Evolutionary conservation across 2,329 filamentous ascomycete genomes (phyloP).

Genomic region (Penicillium vulpinum): DNA sequence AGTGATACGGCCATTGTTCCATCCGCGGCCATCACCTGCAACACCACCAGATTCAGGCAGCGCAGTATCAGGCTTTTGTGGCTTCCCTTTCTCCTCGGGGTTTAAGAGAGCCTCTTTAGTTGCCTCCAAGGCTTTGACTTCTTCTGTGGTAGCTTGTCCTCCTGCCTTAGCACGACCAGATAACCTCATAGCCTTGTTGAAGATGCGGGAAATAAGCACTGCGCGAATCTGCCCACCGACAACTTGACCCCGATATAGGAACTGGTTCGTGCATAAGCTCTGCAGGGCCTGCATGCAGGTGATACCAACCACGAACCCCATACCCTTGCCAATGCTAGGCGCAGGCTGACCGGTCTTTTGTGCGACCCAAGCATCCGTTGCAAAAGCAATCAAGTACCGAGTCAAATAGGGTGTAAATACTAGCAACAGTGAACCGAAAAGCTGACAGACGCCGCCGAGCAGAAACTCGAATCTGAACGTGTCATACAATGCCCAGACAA

Average conservation of each 20-base stretch:
- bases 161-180: slow-evolving; percentile 87
- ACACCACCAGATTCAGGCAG: slow-evolving; percentile 50
- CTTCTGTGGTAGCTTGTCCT: slow-evolving; percentile 57
- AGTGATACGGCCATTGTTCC: slow-evolving; percentile 88
- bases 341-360: slow-evolving; percentile 51
- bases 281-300: slow-evolving; percentile 82
- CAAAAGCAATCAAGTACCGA: slow-evolving; percentile 83
- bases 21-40: slow-evolving; percentile 72
- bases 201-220: slow-evolving; percentile 81
- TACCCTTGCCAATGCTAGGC: slow-evolving; percentile 71
- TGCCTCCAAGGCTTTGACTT: slow-evolving; percentile 47
- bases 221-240: slow-evolving; percentile 81
- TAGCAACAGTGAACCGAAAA: slow-evolving; percentile 70
- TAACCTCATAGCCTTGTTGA: slow-evolving; percentile 87
- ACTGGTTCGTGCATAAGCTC: slow-evolving; percentile 81
- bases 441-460: slow-evolving; percentile 74
- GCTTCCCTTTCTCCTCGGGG: slow-evolving; percentile 32
- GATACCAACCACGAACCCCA: slow-evolving; percentile 82
- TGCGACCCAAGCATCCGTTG: slow-evolving; percentile 74
- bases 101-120: slow-evolving; percentile 46
- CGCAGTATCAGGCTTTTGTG: slow-evolving; percentile 33
- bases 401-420: slow-evolving; percentile 83
- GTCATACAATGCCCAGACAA: slow-evolving; percentile 81
- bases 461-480: slow-evolving; percentile 83
- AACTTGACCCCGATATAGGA: slow-evolving; percentile 90